Evolutionary conservation across 1,139 yeast species (phyloP).

Genomic region (Trichomonascaceae sp.): DNA sequence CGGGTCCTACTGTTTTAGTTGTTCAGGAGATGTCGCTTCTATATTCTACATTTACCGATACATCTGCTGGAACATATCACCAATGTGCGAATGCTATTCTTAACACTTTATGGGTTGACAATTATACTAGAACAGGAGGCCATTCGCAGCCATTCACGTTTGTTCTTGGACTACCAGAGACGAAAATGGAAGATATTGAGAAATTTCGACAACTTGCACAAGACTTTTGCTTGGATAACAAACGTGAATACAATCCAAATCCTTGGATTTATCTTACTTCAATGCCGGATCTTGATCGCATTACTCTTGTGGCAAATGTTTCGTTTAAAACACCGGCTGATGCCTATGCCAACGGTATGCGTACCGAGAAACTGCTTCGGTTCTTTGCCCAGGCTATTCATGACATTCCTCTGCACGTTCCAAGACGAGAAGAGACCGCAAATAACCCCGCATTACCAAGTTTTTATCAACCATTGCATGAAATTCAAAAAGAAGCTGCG

Average conservation of each 20-base stretch:
- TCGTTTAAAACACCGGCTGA: constrained; percentile 22
- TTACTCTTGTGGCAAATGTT: constrained; percentile 32
- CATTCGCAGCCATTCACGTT: constrained; percentile 27
- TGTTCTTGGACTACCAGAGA: constrained; percentile 34
- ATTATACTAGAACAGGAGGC: constrained; percentile 35
- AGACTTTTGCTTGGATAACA: constrained; percentile 30
- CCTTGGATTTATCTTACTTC: constrained; percentile 32
- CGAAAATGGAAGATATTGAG: constrained; percentile 33
- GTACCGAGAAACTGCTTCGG: constrained; percentile 30
- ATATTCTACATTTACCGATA: constrained; percentile 33
- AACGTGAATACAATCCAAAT: constrained; percentile 33
- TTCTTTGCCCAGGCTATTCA: constrained; percentile 30
- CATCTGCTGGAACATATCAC: constrained; percentile 27
- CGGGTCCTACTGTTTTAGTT: constrained; percentile 22
- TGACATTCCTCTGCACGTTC: constrained; percentile 32
- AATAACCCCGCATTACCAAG: constrained; percentile 34
- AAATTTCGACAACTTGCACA: constrained; percentile 27
- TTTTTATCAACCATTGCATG: constrained; percentile 11
- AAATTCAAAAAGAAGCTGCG: neutral
- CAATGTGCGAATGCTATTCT: constrained; percentile 37
- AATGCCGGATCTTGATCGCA: constrained; percentile 33
- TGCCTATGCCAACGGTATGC: constrained; percentile 26
- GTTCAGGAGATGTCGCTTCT: constrained; percentile 35
- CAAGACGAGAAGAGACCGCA: constrained; percentile 31
- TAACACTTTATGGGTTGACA: constrained; percentile 37